Base-by-base conservation (phyloP, 75 land plant species). In the Gnetum montanum region DNA sequence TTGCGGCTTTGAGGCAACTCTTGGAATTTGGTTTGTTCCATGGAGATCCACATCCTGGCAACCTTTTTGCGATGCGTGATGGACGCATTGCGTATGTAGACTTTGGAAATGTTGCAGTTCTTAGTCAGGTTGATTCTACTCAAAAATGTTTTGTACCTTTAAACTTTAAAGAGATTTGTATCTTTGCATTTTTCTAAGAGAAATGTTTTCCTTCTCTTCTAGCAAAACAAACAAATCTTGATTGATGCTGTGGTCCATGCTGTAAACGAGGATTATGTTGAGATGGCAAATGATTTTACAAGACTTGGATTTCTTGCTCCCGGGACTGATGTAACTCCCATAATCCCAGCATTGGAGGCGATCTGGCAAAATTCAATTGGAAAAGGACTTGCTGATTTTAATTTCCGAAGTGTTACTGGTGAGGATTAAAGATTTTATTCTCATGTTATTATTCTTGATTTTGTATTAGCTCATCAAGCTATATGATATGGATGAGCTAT, bases 221-320 rank as follows among this genome's bases (percentile, higher is more conserved):
- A 93, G 98, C 91, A 70, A 72, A 93, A 93, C 54, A 93, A 93
- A 56, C 87, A 93, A 66, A 85, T 85, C 53, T 54, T 93, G 66
- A 93, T 93, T 43, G 98, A 93, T 79, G 98, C 98, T 50, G 98
- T 93, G 60, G 98, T 93, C 24, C 98, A 93, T 76, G 98, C 98
- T 70, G 98, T 93, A 25, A 93, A 93, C 66, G 98, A 93, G 67
- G 98, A 93, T 43, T 93, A 93, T 63, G 70, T 54, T 49, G 98
- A 93, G 68, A 93, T 93, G 98, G 98, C 98, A 65, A 83, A 85
- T 58, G 98, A 93, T 70, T 89, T 93, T 54, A 88, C 96, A 8
- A 82, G 98, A 65, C 86, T 93, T 44, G 98, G 98, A 6, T 93
- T 93, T 43, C 78, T 93, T 37, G 96, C 96, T 38, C 85, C 73